A percentile compares a stretch with the other conserved stretches of the same genome.
Evolutionary conservation across 768 basidiomycete genomes (phyloP).

Genomic region (Suillus subluteus): DNA sequence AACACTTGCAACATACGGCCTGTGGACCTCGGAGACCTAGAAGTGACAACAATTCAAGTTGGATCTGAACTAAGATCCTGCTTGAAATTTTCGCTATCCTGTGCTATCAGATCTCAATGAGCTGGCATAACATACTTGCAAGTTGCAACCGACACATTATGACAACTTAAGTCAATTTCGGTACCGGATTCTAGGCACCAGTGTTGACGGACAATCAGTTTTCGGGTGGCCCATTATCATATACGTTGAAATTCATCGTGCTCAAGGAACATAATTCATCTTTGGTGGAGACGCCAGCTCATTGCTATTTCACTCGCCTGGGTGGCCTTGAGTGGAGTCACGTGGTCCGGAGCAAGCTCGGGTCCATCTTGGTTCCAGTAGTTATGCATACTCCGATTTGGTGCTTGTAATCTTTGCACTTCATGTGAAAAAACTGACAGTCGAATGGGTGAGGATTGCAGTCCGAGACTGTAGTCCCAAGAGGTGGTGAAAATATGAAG

Average conservation of each 20-base stretch:
- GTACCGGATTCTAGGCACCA: background rate
- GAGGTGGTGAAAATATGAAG: too few relatives aligned
- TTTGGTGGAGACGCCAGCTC: too few relatives aligned
- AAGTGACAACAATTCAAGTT: background rate
- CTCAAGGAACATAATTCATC: too few relatives aligned
- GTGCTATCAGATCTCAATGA: background rate
- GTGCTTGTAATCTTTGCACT: too few relatives aligned
- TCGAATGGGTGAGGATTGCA: too few relatives aligned
- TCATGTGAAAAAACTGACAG: too few relatives aligned
- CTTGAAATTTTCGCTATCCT: background rate
- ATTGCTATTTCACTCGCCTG: too few relatives aligned
- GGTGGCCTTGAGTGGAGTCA: too few relatives aligned
- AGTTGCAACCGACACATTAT: background rate
- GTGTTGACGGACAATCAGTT: background rate
- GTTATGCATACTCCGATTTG: too few relatives aligned
- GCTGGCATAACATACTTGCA: background rate
- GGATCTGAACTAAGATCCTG: background rate
- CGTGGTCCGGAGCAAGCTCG: too few relatives aligned
- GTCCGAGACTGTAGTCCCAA: too few relatives aligned
- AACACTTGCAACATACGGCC: background rate
- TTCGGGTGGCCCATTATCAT: background rate
- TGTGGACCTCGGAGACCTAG: background rate
- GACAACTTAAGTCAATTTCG: background rate
- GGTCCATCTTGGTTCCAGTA: too few relatives aligned
- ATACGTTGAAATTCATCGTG: background rate